Conservation (phyloP, 805 yeast genomes). For the Crinitomyces ghanaensis region DNA sequence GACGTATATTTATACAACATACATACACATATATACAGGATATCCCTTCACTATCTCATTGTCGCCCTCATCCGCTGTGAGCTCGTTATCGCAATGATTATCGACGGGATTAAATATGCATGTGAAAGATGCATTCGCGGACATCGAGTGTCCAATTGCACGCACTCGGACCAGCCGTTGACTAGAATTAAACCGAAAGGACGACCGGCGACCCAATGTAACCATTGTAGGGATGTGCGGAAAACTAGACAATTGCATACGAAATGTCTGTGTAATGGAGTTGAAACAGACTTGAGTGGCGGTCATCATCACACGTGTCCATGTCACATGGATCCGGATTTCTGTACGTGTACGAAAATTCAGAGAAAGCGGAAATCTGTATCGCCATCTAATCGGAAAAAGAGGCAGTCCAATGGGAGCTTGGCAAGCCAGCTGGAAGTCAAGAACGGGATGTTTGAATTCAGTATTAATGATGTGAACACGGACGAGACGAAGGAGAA, state of each 20-base stretch:
- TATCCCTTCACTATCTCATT: too few species aligned
- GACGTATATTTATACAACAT: too few species aligned
- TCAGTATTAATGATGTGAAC: too few species aligned
- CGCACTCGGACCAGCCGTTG: slow-evolving; percentile 82
- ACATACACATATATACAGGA: too few species aligned
- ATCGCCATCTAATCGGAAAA: slow-evolving; percentile 3
- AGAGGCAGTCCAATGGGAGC: slow-evolving; percentile 1
- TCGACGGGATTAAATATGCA: slow-evolving; percentile 90
- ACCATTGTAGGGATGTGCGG: slow-evolving; percentile 44
- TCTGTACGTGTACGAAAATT: slow-evolving; percentile 17
- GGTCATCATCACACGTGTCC: slow-evolving; percentile 15
- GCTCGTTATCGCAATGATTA: too few species aligned
- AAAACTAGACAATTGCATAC: slow-evolving; percentile 17
- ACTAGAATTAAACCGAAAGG: slow-evolving; percentile 95
- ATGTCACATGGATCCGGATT: slow-evolving; percentile 12
- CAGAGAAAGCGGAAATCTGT: slow-evolving; percentile 4
- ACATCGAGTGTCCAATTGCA: slow-evolving; percentile 88
- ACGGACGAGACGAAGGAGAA: too few species aligned
- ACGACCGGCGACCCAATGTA: slow-evolving; percentile 86
- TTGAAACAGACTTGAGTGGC: slow-evolving; percentile 8
- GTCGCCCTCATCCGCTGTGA: too few species aligned
- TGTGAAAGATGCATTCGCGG: slow-evolving; percentile 95
- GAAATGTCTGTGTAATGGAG: slow-evolving; percentile 25
- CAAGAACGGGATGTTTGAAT: too few species aligned
- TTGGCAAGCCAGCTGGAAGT: too few species aligned